Evolutionary conservation across 2,329 filamentous ascomycete species (phyloP), one percentile per base, ranked within the genome.

Genomic region (Ophiostoma himal-ulmi): DNA sequence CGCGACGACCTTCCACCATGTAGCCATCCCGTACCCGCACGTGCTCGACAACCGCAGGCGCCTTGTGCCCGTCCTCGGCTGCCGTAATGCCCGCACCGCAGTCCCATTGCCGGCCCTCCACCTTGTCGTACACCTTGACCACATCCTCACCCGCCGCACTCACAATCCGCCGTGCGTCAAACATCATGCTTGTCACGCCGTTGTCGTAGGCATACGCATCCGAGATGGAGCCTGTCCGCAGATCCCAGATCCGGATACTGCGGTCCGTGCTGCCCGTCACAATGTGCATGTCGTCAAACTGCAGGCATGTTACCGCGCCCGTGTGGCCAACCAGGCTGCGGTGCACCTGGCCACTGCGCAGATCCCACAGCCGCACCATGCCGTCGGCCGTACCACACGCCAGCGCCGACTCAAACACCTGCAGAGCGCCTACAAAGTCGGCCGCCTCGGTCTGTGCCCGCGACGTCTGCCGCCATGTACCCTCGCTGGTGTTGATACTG

Each of bases 161-260:
- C 44, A 95, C 93, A 75, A 99, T 99, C 68, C 94, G 88, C 69
- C 94, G 89, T 17, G 88, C 82, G 80, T 99, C 95, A 78, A 99
- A 99, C 90, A 96, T 96, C 93, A 98, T 97, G 83, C 90, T 92
- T 41, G 93, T 96, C 71, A 99, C 87, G 0, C 94, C 89, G 76
- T 92, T 86, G 77, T 98, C 94, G 81, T 98, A 99, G 30, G 94
- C 95, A 79, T 94, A 99, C 22, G 94, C 95, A 78, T 99, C 95
- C 78, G 91, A 91, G 75, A 99, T 97, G 44, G 93, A 94, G 65
- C 95, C 95, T 14, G 93, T 98, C 70, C 95, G 91, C 70, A 99
- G 90, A 80, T 99, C 95, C 95, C 95, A 99, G 78, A 99, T 98
- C 94, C 95, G 85, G 78, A 99, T 92, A 78, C 94, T 98, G 77